These are phyloP conservation scores for Rhizopus microsporus DNA, from an alignment of 371 early-diverging fungal genomes.

Conservation along the genomic window DNA sequence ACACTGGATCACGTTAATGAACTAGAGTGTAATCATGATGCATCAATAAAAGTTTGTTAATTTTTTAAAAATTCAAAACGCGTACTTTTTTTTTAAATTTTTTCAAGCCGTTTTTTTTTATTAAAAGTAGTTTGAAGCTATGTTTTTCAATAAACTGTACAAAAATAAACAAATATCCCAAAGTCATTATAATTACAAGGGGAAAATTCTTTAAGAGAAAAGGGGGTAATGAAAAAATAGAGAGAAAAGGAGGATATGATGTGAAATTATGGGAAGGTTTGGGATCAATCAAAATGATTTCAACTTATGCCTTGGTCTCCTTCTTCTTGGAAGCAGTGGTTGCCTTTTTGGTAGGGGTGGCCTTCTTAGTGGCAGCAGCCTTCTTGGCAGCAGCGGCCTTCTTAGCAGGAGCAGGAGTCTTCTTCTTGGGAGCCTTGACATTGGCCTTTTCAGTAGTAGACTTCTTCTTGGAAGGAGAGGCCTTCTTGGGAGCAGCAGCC, in stretches of 20 bases:
- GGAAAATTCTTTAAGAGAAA: slow-evolving; percentile 6
- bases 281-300: neutral
- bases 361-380: slow-evolving; percentile 54
- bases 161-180: slow-evolving; percentile 13
- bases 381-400: slow-evolving; percentile 55
- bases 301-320: slow-evolving; percentile 18
- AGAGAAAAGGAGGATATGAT: neutral
- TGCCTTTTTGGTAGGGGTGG: slow-evolving; percentile 41
- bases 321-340: slow-evolving; percentile 27
- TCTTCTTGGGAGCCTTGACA: slow-evolving; percentile 10
- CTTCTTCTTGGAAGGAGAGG: slow-evolving; percentile 41
- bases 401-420: slow-evolving; percentile 39
- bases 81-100: neutral
- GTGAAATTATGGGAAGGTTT: neutral
- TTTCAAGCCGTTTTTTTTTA: slow-evolving; percentile 2
- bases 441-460: slow-evolving; percentile 26
- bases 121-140: neutral
- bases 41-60: too few relatives aligned
- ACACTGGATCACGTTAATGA: too few relatives aligned
- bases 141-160: slow-evolving; percentile 18
- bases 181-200: slow-evolving; percentile 8
- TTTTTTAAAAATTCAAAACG: neutral
- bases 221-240: slow-evolving; percentile 1
- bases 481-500: slow-evolving; percentile 40
- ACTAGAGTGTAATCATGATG: too few relatives aligned